Base-by-base conservation (phyloP, 106 monocot species). In the Acorus calamus region DNA sequence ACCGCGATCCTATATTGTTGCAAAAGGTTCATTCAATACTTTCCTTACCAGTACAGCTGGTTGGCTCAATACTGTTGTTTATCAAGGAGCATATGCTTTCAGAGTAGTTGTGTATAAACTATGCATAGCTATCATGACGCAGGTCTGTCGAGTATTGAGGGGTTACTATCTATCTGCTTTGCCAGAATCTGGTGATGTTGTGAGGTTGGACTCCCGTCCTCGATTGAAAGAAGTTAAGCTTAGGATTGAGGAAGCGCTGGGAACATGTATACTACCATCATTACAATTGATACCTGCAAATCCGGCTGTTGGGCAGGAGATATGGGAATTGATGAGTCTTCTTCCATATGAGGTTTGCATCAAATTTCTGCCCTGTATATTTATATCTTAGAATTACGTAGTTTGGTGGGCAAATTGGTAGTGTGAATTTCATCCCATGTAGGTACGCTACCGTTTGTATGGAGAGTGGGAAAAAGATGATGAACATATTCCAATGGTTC, bases 401-500 rank as follows among this genome's bases (percentile, higher is more conserved):
- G 28, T 13, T 47, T 65, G 44, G 4, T 51, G 6, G 2, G 55
- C 53, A 8, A 53, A 44, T 66, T 11, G 8, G 8, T 5, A 62
- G 11, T 12, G 4, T 28, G 28, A 28, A 28, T 64, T 64, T 71
- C 12, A 9, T 61, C 45, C 44, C 62, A 3, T 66, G 28, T 57
- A 96, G 96, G 78, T 47, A n/a, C 98, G 98, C 3, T 98, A 83
- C 52, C 98, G 92, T 50, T 65, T 98, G 6, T 98, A 98, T 81
- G 98, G 98, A 64, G 98, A 98, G 55, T 98, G 98, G 96, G 98
- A 98, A 60, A 98, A 81, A 60, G 98, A 92, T 49, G 88, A 88
- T 73, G 98, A 98, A 53, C 64, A 65, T 14, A 74, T 82, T 8
- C 98, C 98, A 3, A 80, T 88, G 77, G 70, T 98, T 65, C 82